phyloP scores from a whole-genome alignment of 73 alveolate genomes.

The Symbiodinium pilosum region DNA sequence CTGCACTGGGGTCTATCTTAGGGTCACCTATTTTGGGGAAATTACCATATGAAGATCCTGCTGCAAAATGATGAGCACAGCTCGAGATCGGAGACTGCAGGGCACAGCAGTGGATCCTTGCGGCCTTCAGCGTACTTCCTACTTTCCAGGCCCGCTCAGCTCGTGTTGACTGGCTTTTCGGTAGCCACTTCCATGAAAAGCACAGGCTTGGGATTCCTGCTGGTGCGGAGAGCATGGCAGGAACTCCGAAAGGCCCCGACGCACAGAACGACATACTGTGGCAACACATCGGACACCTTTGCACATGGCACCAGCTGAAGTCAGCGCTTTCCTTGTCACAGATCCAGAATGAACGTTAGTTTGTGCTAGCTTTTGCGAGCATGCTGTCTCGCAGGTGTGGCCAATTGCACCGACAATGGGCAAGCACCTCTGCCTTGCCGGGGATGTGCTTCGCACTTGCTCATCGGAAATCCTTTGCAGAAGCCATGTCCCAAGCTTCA shows the following conservation, averaged over 20 bases:
- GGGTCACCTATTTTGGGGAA: too few species aligned
- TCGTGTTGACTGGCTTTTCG: neutral
- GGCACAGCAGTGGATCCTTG: constrained; percentile 58
- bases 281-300: too few species aligned
- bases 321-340: too few species aligned
- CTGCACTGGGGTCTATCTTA: too few species aligned
- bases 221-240: constrained; percentile 76
- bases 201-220: constrained; percentile 62
- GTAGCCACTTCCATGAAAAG: neutral
- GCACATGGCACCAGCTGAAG: too few species aligned
- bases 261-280: neutral
- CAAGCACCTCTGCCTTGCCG: neutral
- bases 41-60: too few species aligned
- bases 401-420: constrained; percentile 93
- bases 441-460: too few species aligned
- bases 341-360: too few species aligned
- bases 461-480: too few species aligned
- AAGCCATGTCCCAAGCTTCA: too few species aligned
- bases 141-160: constrained; percentile 54
- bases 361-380: too few species aligned
- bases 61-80: neutral
- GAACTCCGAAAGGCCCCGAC: constrained; percentile 20
- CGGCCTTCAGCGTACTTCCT: constrained; percentile 87
- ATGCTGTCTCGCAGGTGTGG: constrained; percentile 23
- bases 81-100: neutral